phyloP scores from a whole-genome alignment of 2,329 filamentous ascomycete genomes.

The Juglanconis juglandina region DNA sequence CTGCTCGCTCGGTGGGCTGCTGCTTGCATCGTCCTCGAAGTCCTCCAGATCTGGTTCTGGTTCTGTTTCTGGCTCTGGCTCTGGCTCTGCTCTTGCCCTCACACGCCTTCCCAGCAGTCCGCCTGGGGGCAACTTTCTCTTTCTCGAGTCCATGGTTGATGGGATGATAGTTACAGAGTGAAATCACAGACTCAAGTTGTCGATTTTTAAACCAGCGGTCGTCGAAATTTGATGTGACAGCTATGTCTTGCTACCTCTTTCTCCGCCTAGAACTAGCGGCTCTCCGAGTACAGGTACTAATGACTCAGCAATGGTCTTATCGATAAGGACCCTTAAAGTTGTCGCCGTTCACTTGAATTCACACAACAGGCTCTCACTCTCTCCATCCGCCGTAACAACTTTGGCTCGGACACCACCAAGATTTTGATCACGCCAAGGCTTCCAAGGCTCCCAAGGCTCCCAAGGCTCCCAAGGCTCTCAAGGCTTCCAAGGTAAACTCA shows the following conservation, averaged over 20 bases:
- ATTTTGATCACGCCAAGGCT: no score
- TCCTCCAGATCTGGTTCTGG: conserved; percentile 40
- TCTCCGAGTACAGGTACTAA: background rate
- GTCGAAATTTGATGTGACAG: conserved; percentile 2
- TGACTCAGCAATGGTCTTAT: background rate
- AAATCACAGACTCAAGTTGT: background rate
- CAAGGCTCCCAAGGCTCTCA: no score
- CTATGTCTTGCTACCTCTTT: conserved; percentile 5
- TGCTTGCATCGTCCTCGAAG: conserved; percentile 28
- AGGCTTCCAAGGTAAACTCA: no score
- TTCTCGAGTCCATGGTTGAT: conserved; percentile 33
- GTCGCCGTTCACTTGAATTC: background rate
- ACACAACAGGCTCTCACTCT: background rate
- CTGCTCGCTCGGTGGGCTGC: conserved; percentile 24
- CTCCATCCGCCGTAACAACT: background rate
- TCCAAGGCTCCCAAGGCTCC: no score
- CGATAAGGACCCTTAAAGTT: conserved; percentile 12
- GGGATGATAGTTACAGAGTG: background rate
- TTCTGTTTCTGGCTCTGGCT: conserved; percentile 40
- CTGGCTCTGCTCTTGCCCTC: conserved; percentile 41
- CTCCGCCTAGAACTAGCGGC: no score
- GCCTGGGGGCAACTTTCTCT: conserved; percentile 37
- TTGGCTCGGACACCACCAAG: background rate
- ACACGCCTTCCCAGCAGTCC: conserved; percentile 40
- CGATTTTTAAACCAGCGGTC: background rate